These are phyloP conservation scores for Sindora glabra DNA, from an alignment of 306 rosid genomes.

Conservation along the genomic window DNA sequence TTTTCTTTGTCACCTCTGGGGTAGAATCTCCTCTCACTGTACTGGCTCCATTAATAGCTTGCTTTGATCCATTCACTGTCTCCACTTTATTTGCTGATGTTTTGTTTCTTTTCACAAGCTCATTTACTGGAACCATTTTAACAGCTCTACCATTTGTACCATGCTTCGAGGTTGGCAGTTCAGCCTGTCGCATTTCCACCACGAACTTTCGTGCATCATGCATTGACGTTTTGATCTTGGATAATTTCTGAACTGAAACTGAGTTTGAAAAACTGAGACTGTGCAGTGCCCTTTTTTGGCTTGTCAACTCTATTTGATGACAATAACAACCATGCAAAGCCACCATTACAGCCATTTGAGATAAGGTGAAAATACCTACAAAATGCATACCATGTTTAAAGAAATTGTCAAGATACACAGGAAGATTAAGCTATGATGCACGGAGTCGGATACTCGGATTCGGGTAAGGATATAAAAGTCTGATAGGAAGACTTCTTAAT, in stretches of 20 bases:
- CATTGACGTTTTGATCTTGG: constrained; percentile 23
- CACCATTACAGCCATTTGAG: constrained; percentile 52
- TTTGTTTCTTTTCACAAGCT: constrained; percentile 42
- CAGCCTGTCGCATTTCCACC: constrained; percentile 53
- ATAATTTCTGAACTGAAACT: constrained; percentile 35
- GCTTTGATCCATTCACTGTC: constrained; percentile 46
- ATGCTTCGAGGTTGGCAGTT: constrained; percentile 36
- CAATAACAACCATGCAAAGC: constrained; percentile 57
- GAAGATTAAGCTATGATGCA: too few species aligned
- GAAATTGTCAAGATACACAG: too few species aligned
- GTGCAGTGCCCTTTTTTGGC: constrained; percentile 30
- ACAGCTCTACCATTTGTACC: constrained; percentile 65
- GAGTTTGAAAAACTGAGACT: constrained; percentile 53
- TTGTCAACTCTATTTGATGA: constrained; percentile 32
- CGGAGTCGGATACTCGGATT: too few species aligned
- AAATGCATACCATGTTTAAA: too few species aligned
- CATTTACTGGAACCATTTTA: constrained; percentile 75
- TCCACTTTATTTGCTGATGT: constrained; percentile 31
- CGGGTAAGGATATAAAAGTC: too few species aligned
- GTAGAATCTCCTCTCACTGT: constrained; percentile 33
- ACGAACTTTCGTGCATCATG: constrained; percentile 19
- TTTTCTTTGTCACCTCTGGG: constrained; percentile 32
- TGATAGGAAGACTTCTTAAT: too few species aligned
- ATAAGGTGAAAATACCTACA: constrained; percentile 13
- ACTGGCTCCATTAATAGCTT: constrained; percentile 49